Percentiles rank a stretch among this genome's conserved stretches.
Evolutionary conservation across 345 rosid species (phyloP).

Genomic region (Alliaria petiolata): DNA sequence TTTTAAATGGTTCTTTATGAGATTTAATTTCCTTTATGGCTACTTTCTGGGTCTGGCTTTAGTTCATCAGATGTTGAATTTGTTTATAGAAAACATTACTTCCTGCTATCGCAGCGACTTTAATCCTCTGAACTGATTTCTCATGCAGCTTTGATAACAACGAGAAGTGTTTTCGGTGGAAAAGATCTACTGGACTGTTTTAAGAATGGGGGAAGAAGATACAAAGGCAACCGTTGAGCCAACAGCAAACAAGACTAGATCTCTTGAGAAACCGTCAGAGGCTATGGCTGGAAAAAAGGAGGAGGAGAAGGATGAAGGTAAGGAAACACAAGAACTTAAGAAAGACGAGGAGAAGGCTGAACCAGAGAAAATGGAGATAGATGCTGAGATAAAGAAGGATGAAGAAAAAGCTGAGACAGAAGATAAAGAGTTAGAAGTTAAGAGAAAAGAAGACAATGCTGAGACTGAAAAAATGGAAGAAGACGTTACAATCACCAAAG

Average conservation of each 20-base stretch:
- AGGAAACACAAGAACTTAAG: conserved; percentile 6
- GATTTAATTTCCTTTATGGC: background rate
- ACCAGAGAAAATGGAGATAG: conserved; percentile 23
- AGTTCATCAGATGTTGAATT: background rate
- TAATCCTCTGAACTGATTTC: background rate
- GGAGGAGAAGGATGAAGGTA: conserved; percentile 15
- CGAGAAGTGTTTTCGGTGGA: background rate
- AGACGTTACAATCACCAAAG: background rate
- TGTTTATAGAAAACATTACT: background rate
- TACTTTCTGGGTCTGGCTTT: background rate
- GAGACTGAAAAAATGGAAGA: conserved; percentile 15
- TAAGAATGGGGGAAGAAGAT: conserved; percentile 62
- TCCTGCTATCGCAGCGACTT: background rate
- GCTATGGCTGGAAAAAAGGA: conserved; percentile 26
- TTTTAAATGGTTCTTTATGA: background rate
- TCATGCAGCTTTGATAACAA: conserved; percentile 21
- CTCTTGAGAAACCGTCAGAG: conserved; percentile 35
- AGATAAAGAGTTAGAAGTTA: conserved; percentile 5
- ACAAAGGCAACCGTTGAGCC: conserved; percentile 43
- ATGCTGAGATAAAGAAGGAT: conserved; percentile 16
- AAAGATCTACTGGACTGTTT: conserved; percentile 9
- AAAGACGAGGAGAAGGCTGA: conserved; percentile 13
- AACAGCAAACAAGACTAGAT: conserved; percentile 41
- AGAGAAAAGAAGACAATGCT: conserved; percentile 6
- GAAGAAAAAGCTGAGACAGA: background rate